Evolutionary conservation across 345 rosid species (phyloP).

Genomic region (Laguncularia racemosa): DNA sequence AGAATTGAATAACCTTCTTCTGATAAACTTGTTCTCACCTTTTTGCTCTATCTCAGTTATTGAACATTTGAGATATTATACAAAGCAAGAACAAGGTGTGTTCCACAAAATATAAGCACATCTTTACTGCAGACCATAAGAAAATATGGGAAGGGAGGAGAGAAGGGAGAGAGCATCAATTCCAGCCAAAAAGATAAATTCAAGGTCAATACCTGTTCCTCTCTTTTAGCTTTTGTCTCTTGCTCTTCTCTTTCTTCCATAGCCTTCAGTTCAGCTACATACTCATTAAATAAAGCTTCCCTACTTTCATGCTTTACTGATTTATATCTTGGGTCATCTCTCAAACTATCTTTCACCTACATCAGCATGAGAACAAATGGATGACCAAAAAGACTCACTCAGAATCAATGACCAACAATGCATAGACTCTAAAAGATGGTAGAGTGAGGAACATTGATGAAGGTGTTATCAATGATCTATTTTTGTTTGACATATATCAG

Average conservation of each 20-base stretch:
- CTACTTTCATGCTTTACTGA: conserved; percentile 74
- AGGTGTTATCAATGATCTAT: too few relatives aligned
- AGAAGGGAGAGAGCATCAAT: neutral
- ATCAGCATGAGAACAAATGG: conserved; percentile 9
- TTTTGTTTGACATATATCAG: too few relatives aligned
- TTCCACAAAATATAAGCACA: too few relatives aligned
- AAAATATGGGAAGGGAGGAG: neutral
- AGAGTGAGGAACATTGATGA: too few relatives aligned
- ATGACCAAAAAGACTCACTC: neutral
- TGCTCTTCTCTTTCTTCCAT: conserved; percentile 53
- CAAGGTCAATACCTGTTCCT: conserved; percentile 61
- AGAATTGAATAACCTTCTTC: too few relatives aligned
- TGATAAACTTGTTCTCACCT: too few relatives aligned
- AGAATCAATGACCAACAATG: neutral
- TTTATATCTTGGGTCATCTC: conserved; percentile 83
- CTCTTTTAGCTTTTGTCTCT: conserved; percentile 58
- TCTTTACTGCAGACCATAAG: neutral
- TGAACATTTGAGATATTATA: too few relatives aligned
- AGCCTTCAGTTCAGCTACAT: conserved; percentile 66
- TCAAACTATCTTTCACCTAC: conserved; percentile 79
- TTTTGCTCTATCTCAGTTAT: too few relatives aligned
- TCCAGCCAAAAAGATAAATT: neutral
- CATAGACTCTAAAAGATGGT: neutral
- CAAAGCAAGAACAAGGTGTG: too few relatives aligned
- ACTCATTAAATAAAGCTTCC: conserved; percentile 72